A percentile compares a stretch with the other conserved stretches of the same genome.
These are phyloP conservation scores for Delphinella strobiligena DNA, from an alignment of 2,329 filamentous ascomycete genomes.

Conservation along the genomic window DNA sequence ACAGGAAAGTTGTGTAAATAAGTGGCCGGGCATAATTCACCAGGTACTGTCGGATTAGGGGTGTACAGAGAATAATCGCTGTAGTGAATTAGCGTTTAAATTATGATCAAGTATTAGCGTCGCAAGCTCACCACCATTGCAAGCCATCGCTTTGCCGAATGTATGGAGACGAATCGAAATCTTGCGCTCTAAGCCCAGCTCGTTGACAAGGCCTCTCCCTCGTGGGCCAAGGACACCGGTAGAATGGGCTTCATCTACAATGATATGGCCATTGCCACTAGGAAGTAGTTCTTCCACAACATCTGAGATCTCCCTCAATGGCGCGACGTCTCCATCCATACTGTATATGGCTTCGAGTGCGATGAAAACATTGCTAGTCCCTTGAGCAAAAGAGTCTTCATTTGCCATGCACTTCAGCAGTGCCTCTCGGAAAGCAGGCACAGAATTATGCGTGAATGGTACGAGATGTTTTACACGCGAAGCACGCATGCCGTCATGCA, in stretches of 20 bases:
- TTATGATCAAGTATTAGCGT: not conserved
- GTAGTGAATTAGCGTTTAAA: slow-evolving; percentile 12
- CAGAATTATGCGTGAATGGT: slow-evolving; percentile 47
- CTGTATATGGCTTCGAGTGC: slow-evolving; percentile 59
- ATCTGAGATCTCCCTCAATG: slow-evolving; percentile 47
- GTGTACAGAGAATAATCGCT: slow-evolving; percentile 53
- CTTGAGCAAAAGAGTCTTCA: slow-evolving; percentile 21
- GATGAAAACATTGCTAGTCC: slow-evolving; percentile 48
- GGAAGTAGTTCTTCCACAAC: slow-evolving; percentile 46
- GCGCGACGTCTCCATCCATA: slow-evolving; percentile 69
- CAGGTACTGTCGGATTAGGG: slow-evolving; percentile 48
- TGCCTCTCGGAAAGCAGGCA: slow-evolving; percentile 22
- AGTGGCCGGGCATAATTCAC: slow-evolving; percentile 66
- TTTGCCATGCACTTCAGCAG: slow-evolving; percentile 19
- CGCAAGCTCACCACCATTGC: slow-evolving; percentile 51
- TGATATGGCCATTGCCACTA: slow-evolving; percentile 45
- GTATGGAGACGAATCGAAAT: slow-evolving; percentile 51
- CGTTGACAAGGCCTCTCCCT: slow-evolving; percentile 47
- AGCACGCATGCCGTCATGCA: slow-evolving; percentile 63
- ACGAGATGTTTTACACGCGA: slow-evolving; percentile 41
- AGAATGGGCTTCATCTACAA: slow-evolving; percentile 59
- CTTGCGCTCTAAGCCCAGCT: slow-evolving; percentile 42
- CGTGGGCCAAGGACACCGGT: slow-evolving; percentile 46
- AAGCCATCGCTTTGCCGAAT: slow-evolving; percentile 56
- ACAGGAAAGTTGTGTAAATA: slow-evolving; percentile 63